phyloP scores from a whole-genome alignment of 495 filamentous ascomycete genomes.

The Lasiosphaeriaceae sp. region DNA sequence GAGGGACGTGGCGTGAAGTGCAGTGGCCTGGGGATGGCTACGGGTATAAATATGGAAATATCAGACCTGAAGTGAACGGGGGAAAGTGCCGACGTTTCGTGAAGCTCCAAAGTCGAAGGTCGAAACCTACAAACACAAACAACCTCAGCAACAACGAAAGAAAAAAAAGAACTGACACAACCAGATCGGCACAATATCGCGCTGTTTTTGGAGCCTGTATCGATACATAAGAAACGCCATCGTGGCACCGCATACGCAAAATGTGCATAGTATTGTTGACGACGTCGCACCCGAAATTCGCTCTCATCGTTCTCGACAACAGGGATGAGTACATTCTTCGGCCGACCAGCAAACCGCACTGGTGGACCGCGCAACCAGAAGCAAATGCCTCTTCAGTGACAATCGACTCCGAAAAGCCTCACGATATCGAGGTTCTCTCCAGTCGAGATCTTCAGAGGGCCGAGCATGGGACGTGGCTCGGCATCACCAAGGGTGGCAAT shows the following conservation, averaged over 20 bases:
- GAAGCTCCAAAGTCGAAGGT: no score
- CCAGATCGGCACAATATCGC: no score
- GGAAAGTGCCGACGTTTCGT: no score
- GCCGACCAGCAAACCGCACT: slow-evolving; percentile 76
- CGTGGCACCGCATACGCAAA: slow-evolving; percentile 11
- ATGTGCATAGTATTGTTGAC: slow-evolving; percentile 96
- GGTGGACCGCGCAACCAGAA: slow-evolving; percentile 61
- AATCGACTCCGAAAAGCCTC: slow-evolving; percentile 1
- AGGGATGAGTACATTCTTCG: slow-evolving; percentile 93
- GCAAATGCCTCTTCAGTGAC: slow-evolving; percentile 4
- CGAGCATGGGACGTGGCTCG: slow-evolving; percentile 85
- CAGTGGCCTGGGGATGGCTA: no score
- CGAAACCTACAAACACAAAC: no score
- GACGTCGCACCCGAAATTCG: slow-evolving; percentile 85
- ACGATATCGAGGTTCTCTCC: slow-evolving; percentile 43
- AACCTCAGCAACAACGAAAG: no score
- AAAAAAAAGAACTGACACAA: no score
- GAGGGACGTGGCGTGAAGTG: no score
- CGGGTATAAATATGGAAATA: no score
- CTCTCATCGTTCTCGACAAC: slow-evolving; percentile 87
- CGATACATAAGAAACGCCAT: background rate
- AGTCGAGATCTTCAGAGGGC: slow-evolving; percentile 48
- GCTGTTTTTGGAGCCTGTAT: no score
- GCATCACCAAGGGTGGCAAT: slow-evolving; percentile 77
- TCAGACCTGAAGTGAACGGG: no score